These are phyloP conservation scores for Pseudogymnoascus sp. DNA, from an alignment of 2,329 filamentous ascomycete species.

Conservation along the genomic window DNA sequence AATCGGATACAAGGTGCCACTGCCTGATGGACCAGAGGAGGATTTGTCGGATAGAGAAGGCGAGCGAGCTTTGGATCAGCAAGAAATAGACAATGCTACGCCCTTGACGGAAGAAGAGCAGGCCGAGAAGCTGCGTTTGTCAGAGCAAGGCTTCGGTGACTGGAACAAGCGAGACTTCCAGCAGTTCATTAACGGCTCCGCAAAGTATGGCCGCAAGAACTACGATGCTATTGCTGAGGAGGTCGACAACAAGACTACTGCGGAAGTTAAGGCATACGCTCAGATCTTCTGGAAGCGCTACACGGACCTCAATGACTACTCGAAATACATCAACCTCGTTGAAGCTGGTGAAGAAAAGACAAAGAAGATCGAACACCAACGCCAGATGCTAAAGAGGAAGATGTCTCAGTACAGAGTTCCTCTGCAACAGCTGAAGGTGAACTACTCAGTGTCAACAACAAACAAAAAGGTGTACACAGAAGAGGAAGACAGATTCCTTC, in stretches of 20 bases:
- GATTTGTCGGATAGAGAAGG: constrained; percentile 78
- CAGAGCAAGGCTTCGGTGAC: constrained; percentile 77
- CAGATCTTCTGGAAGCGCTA: constrained; percentile 97
- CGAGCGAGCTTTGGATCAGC: constrained; percentile 78
- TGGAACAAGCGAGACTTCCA: constrained; percentile 99
- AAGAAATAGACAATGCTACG: constrained; percentile 86
- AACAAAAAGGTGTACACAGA: constrained; percentile 99
- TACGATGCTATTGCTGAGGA: constrained; percentile 81
- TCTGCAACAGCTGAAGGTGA: constrained; percentile 95
- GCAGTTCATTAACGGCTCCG: constrained; percentile 93
- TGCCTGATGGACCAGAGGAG: constrained; percentile 85
- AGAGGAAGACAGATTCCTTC: constrained; percentile 90
- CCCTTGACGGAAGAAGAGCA: constrained; percentile 84
- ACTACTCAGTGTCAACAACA: constrained; percentile 96
- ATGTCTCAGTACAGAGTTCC: constrained; percentile 95
- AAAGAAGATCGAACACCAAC: constrained; percentile 82
- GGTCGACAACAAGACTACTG: constrained; percentile 79
- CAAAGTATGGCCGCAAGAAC: constrained; percentile 81
- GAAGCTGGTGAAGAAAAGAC: constrained; percentile 89
- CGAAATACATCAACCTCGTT: constrained; percentile 81
- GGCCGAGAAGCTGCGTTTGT: constrained; percentile 75
- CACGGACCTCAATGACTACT: constrained; percentile 80
- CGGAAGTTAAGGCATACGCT: constrained; percentile 84
- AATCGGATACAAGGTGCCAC: constrained; percentile 86
- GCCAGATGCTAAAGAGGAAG: constrained; percentile 90